phyloP scores from a whole-genome alignment of 2,329 filamentous ascomycete genomes.

The Scytalidium sp. region DNA sequence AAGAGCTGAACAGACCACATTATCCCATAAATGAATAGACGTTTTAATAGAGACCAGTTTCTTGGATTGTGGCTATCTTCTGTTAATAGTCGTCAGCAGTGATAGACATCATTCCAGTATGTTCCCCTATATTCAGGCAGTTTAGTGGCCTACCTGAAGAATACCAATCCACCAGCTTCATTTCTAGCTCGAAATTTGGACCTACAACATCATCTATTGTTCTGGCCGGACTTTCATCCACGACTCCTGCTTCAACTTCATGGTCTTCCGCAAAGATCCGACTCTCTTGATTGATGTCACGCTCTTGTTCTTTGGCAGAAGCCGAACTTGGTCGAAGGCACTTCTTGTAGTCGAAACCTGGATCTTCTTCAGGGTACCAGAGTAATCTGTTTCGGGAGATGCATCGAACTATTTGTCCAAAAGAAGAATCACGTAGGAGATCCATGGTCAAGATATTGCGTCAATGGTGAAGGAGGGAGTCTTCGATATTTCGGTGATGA shows the following conservation, averaged over 20 bases:
- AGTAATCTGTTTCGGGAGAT: constrained; percentile 48
- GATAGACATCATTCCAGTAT: background rate
- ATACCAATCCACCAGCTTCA: constrained; percentile 50
- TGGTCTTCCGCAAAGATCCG: background rate
- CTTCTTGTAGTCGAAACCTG: constrained; percentile 46
- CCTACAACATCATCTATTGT: background rate
- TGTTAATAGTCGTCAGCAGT: constrained; percentile 19
- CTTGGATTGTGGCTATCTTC: constrained; percentile 52
- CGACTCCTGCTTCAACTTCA: background rate
- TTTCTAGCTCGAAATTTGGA: background rate
- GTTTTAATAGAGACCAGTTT: constrained; percentile 46
- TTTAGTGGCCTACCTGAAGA: constrained; percentile 16
- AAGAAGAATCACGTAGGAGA: constrained; percentile 49
- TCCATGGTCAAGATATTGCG: background rate
- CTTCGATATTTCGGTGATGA: no score
- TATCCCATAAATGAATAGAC: constrained; percentile 37
- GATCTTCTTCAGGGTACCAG: constrained; percentile 54
- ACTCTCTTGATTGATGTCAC: background rate
- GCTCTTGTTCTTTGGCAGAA: background rate
- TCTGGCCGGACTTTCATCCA: background rate
- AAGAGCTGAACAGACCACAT: no score
- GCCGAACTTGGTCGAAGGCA: background rate
- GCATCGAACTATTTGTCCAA: constrained; percentile 54
- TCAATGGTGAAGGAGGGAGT: background rate
- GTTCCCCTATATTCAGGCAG: background rate